These are phyloP conservation scores for Sideroxylon spinosum DNA, from an alignment of 179 eudicot genomes.

Conservation along the genomic window DNA sequence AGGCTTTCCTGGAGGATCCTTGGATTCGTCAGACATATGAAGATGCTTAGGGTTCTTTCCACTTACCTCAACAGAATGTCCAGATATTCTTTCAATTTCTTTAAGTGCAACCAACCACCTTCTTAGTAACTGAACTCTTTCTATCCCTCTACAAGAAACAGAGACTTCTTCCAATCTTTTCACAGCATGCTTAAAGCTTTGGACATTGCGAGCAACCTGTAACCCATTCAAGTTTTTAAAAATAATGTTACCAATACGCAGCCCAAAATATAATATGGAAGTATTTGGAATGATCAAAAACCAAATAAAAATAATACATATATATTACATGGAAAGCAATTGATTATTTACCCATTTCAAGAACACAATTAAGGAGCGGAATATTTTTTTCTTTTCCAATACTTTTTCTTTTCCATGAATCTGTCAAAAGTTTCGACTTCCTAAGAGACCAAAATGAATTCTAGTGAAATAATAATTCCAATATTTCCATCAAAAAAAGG, in stretches of 20 bases:
- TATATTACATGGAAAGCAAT: neutral
- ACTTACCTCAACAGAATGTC: slow-evolving; percentile 17
- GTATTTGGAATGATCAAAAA: neutral
- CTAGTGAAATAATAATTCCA: too few species aligned
- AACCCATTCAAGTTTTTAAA: slow-evolving; percentile 3
- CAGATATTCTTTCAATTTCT: slow-evolving; percentile 37
- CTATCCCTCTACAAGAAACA: slow-evolving; percentile 55
- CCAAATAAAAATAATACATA: neutral
- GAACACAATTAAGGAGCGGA: neutral
- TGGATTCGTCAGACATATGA: slow-evolving; percentile 21
- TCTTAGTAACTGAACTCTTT: slow-evolving; percentile 63
- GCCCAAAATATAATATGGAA: neutral
- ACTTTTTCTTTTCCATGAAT: too few species aligned
- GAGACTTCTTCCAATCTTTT: slow-evolving; percentile 64
- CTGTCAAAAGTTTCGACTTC: too few species aligned
- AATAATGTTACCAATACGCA: neutral
- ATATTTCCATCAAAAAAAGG: too few species aligned
- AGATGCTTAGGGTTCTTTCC: slow-evolving; percentile 21
- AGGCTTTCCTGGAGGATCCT: slow-evolving; percentile 33
- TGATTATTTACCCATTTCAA: neutral
- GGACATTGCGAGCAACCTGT: slow-evolving; percentile 45
- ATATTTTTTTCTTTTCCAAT: too few species aligned
- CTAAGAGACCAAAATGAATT: too few species aligned
- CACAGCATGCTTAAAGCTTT: slow-evolving; percentile 46
- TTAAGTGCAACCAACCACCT: slow-evolving; percentile 58